Percentiles rank a stretch among this genome's conserved stretches.
These are phyloP conservation scores for Trichoderma brevicompactum DNA, from an alignment of 2,329 filamentous ascomycete species.

Conservation along the genomic window DNA sequence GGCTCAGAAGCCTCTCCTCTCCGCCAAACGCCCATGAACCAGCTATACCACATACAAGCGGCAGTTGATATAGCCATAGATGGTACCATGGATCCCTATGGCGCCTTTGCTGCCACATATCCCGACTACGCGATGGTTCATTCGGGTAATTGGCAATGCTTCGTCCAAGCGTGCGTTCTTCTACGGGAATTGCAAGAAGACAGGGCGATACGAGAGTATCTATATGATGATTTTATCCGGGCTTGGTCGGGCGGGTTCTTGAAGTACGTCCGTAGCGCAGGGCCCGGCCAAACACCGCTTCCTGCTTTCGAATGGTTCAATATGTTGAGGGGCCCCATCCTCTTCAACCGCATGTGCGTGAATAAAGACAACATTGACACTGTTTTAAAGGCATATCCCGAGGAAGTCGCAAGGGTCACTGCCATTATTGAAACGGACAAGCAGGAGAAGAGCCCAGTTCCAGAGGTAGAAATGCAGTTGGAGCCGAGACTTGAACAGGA, in stretches of 20 bases:
- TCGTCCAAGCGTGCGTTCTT: slow-evolving; percentile 52
- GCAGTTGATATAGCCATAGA: slow-evolving; percentile 20
- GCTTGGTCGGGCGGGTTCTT: slow-evolving; percentile 49
- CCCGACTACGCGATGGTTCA: slow-evolving; percentile 49
- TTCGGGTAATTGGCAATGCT: slow-evolving; percentile 45
- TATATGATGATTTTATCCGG: slow-evolving; percentile 60
- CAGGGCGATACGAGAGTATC: slow-evolving; percentile 45
- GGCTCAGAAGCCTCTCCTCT: not conserved
- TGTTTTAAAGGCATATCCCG: slow-evolving; percentile 43
- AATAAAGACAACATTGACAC: slow-evolving; percentile 42
- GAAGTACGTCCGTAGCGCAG: slow-evolving; percentile 44
- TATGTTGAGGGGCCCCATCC: slow-evolving; percentile 35
- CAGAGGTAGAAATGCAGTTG: not conserved
- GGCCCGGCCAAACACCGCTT: slow-evolving; percentile 38
- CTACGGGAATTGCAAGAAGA: slow-evolving; percentile 46
- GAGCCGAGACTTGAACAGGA: not conserved
- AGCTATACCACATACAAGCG: slow-evolving; percentile 32
- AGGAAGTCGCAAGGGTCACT: slow-evolving; percentile 38
- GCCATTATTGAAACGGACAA: slow-evolving; percentile 32
- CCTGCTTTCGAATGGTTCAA: slow-evolving; percentile 51
- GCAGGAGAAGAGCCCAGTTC: not conserved
- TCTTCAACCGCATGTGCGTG: slow-evolving; percentile 43
- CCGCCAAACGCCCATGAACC: not conserved
- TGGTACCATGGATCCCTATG: slow-evolving; percentile 39
- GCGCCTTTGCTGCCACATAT: slow-evolving; percentile 49